Percentiles rank a stretch among this genome's conserved stretches.
Evolutionary conservation across 2,329 filamentous ascomycete species (phyloP).

Genomic region (Neonectria magnoliae): DNA sequence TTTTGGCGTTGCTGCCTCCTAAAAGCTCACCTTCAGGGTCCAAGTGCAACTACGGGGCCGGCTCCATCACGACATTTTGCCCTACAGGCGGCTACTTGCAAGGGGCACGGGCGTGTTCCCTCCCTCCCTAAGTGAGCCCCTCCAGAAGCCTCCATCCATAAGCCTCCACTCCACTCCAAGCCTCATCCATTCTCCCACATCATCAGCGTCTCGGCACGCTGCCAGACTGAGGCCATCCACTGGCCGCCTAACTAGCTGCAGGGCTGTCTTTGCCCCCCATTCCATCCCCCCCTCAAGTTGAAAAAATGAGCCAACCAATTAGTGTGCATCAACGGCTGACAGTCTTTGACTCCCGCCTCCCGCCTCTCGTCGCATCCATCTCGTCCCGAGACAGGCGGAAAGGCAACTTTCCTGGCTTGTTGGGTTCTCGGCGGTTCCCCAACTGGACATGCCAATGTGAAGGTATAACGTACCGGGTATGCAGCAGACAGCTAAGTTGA

Average conservation of each 20-base stretch:
- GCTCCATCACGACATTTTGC: not conserved
- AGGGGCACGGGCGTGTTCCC: not conserved
- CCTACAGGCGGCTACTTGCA: not conserved
- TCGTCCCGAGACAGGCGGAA: not conserved
- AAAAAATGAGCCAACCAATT: not conserved
- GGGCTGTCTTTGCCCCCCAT: not conserved
- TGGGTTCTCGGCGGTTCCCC: not conserved
- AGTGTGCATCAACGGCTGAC: not conserved
- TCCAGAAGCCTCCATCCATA: no score
- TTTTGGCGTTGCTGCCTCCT: not conserved
- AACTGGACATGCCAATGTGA: not conserved
- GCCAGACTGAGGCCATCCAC: conserved; percentile 15
- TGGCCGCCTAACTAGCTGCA: conserved; percentile 6
- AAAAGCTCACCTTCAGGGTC: not conserved
- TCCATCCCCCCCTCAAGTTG: not conserved
- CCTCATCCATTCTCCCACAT: not conserved
- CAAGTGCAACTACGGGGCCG: not conserved
- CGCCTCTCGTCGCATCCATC: not conserved
- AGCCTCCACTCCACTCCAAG: not conserved
- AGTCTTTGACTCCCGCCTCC: not conserved
- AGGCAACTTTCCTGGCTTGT: not conserved
- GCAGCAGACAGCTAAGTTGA: not conserved
- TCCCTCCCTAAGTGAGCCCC: no score
- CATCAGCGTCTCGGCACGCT: conserved; percentile 17
- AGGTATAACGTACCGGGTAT: no score